Percentiles rank a stretch among this genome's conserved stretches.
Conservation (phyloP, 2,329 filamentous ascomycete genomes). For the Exophiala sideris region DNA sequence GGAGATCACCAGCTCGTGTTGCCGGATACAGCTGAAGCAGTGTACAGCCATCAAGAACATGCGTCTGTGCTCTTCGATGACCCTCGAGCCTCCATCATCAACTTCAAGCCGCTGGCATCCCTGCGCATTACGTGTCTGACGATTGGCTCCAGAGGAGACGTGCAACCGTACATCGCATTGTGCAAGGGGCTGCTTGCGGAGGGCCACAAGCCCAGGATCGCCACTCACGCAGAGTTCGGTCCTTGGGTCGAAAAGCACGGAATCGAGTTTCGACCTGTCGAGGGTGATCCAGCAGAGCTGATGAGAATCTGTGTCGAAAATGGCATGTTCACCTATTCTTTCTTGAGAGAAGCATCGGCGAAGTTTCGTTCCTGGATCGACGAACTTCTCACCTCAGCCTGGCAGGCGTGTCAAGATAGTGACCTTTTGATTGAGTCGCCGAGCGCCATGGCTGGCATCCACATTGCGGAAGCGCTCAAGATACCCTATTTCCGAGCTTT, state of each 20-base stretch:
- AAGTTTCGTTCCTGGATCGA: conserved; percentile 96
- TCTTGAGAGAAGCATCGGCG: conserved; percentile 78
- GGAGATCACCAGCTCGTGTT: conserved; percentile 30
- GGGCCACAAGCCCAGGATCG: conserved; percentile 81
- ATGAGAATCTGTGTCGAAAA: conserved; percentile 97
- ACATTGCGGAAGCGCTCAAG: conserved; percentile 87
- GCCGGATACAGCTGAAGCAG: conserved; percentile 27
- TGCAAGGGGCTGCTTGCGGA: conserved; percentile 87
- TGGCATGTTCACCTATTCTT: conserved; percentile 92
- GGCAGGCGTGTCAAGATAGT: conserved; percentile 76
- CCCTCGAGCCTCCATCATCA: conserved; percentile 77
- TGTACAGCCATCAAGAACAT: conserved; percentile 35
- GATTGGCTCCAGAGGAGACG: conserved; percentile 91
- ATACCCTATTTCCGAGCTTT: conserved; percentile 98
- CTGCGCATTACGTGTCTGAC: conserved; percentile 88
- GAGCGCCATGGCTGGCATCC: conserved; percentile 94
- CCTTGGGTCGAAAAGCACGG: conserved; percentile 88
- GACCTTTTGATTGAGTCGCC: conserved; percentile 94
- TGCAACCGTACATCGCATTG: conserved; percentile 94
- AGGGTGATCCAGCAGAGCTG: conserved; percentile 86
- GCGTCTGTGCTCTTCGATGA: conserved; percentile 71
- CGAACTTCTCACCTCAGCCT: conserved; percentile 76
- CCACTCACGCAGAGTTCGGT: conserved; percentile 87
- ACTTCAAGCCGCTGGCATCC: conserved; percentile 79
- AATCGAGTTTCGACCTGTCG: conserved; percentile 85